phyloP scores from a whole-genome alignment of 768 basidiomycete species.

The Hirschioporus abietinus region DNA sequence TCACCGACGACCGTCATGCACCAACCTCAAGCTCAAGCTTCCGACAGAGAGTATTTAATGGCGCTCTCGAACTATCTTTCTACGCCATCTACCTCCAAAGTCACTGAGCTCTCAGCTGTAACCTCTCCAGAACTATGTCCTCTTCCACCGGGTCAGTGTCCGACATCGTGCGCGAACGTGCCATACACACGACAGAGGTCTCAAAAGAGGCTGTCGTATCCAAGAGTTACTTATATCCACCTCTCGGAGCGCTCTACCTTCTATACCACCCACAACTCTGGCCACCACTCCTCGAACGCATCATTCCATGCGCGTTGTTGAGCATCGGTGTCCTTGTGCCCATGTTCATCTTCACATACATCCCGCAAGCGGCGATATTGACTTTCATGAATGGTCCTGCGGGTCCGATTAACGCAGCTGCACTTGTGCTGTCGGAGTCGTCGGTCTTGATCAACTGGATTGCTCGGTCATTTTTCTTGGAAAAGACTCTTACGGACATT shows the following conservation, averaged over 20 bases:
- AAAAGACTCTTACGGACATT: conserved; percentile 35
- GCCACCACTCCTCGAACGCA: conserved; percentile 12
- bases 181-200: conserved; percentile 5
- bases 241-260: conserved; percentile 16
- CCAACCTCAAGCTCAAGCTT: background rate
- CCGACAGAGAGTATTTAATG: background rate
- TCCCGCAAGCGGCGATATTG: conserved; percentile 63
- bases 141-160: background rate
- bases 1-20: background rate
- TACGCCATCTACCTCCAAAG: background rate
- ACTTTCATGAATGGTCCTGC: conserved; percentile 60
- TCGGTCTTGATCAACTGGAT: conserved; percentile 37
- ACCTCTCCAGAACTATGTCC: conserved; percentile 1
- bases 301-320: conserved; percentile 13
- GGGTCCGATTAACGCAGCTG: conserved; percentile 40
- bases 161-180: background rate
- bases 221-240: conserved; percentile 16
- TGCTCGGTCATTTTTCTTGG: conserved; percentile 41
- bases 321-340: conserved; percentile 20
- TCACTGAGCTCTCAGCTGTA: background rate
- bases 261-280: conserved; percentile 15
- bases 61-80: background rate
- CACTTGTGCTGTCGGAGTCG: conserved; percentile 38
- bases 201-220: conserved; percentile 12
- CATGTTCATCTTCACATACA: conserved; percentile 53